A percentile compares a stretch with the other conserved stretches of the same genome.
Evolutionary conservation across 1,284 basidiomycete species (phyloP).

Genomic region (Volvariella volvacea): DNA sequence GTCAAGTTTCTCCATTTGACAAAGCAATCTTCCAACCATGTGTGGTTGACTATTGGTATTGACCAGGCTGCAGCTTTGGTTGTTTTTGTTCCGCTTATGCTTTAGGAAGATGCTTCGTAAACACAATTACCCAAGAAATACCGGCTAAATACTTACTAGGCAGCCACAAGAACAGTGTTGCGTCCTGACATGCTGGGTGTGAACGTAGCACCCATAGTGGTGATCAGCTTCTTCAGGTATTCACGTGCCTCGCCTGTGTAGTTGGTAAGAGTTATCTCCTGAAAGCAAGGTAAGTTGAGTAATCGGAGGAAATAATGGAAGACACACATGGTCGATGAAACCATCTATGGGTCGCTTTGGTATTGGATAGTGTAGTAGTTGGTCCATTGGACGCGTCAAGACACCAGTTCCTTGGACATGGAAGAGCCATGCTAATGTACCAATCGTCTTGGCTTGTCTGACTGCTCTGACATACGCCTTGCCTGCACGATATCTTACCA

Average conservation of each 20-base stretch:
- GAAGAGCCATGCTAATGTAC: conserved; percentile 78
- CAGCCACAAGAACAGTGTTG: conserved; percentile 78
- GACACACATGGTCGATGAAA: conserved; percentile 37
- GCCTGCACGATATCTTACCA: conserved; percentile 66
- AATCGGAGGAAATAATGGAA: neutral
- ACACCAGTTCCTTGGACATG: conserved; percentile 62
- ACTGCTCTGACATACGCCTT: conserved; percentile 64
- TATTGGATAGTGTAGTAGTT: conserved; percentile 46
- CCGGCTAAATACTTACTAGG: conserved; percentile 49
- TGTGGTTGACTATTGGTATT: conserved; percentile 83
- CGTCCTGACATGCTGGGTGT: conserved; percentile 71
- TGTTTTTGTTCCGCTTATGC: conserved; percentile 67
- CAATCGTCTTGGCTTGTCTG: conserved; percentile 56
- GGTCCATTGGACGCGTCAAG: conserved; percentile 62
- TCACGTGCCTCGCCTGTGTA: conserved; percentile 81
- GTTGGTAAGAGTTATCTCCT: conserved; percentile 82
- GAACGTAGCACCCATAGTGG: conserved; percentile 70
- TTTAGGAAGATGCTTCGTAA: conserved; percentile 17
- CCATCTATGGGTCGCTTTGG: conserved; percentile 38
- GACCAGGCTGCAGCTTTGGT: conserved; percentile 71
- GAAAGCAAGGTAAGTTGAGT: neutral
- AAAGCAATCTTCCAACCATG: conserved; percentile 87
- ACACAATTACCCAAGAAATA: conserved; percentile 14
- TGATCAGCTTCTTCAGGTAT: conserved; percentile 80
- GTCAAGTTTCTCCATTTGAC: conserved; percentile 67